Evolutionary conservation across 805 yeast genomes (phyloP), one percentile per base, ranked within the genome.

Genomic region (Pichia cabralensis): DNA sequence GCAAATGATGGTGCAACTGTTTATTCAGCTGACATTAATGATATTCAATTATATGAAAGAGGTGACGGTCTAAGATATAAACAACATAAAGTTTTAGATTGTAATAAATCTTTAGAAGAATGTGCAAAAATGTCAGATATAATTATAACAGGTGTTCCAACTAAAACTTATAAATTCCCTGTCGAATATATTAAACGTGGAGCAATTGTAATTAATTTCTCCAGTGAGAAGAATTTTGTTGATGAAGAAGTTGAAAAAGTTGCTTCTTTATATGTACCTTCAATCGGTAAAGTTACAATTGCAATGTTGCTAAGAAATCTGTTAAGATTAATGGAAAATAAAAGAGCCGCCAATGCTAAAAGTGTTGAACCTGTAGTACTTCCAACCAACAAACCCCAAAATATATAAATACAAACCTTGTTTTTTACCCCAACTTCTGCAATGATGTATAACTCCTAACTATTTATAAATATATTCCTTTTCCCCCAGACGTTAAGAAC

Each of bases 1-100:
- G 97, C 98, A 14, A 92, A 92, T 52, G 98, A 92, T 53, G 98
- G 98, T 42, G 98, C 98, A 16, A 80, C 79, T 1, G 97, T 92
- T 3, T 92, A 81, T 56, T 88, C 97, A 1, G 89, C 77, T 3
- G 97, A 92, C 53, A 61, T 92, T 33, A 76, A 80, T 49, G 82
- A 85, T 47, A 76, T 86, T 43, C 97, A 92, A 58, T 76, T 76
- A 55, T 92, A 83, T 60, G 89, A 96, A 15, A 72, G 98, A 50
- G 98, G 98, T 23, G 94, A 84, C 48, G 94, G 94, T 26, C 65
- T 92, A 48, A 74, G 73, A 52, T 73, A 80, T 48, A 74, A 69
- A 37, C 78, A 88, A 52, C 98, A 92, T 56, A 80, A 78, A 43
- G 96, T 86, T 11, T 70, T 71, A 34, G 81, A 76, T 39, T 47